These are phyloP conservation scores for Dorcoceras hygrometricum DNA, from an alignment of 257 asterid genomes.

Conservation along the genomic window DNA sequence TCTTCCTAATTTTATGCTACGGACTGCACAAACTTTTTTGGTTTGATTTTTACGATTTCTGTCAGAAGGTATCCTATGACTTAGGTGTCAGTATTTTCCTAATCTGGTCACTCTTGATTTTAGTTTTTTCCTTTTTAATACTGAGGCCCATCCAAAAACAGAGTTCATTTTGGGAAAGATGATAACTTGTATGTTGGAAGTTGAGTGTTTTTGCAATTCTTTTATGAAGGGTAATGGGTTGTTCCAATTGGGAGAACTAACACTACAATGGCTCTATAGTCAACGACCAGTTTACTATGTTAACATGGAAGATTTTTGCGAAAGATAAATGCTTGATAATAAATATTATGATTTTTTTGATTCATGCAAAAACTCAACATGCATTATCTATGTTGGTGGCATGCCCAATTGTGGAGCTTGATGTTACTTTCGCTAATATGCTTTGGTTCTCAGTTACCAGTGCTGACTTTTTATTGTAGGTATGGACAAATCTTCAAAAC, in stretches of 20 bases:
- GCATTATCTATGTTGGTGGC: background rate
- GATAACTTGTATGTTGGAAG: background rate
- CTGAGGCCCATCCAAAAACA: background rate
- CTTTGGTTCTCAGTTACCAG: slow-evolving; percentile 1
- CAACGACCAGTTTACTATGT: background rate
- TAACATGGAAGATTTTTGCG: background rate
- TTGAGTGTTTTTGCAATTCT: background rate
- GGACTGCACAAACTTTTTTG: background rate
- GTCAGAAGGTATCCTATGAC: background rate
- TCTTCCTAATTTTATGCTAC: background rate
- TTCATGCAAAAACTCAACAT: background rate
- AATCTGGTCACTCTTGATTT: background rate
- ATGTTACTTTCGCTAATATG: background rate
- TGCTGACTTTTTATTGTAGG: slow-evolving; percentile 37
- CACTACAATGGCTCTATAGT: background rate
- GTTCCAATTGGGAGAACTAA: slow-evolving; percentile 1
- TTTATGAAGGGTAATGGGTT: background rate
- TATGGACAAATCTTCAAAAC: slow-evolving; percentile 64
- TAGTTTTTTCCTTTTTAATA: background rate
- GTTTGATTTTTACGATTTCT: background rate
- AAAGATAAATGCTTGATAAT: background rate
- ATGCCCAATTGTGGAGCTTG: slow-evolving; percentile 8
- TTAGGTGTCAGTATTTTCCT: background rate
- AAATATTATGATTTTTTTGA: background rate
- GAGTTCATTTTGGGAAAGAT: background rate